Evolutionary conservation across 2,329 filamentous ascomycete species (phyloP).

Genomic region (Penicillium sp.): DNA sequence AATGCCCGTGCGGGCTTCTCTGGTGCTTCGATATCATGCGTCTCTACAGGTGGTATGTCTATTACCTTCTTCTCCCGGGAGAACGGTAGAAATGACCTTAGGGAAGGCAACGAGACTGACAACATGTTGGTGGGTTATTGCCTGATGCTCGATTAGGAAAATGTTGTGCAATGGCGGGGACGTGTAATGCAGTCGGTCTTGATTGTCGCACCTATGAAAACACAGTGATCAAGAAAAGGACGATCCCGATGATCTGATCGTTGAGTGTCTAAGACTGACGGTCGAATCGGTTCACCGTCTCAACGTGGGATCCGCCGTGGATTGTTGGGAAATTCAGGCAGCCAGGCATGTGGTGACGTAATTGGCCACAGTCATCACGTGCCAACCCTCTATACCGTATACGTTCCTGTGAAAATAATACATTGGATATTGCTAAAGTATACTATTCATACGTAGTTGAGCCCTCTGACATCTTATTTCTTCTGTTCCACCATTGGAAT

Average conservation of each 20-base stretch:
- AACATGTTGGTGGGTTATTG: neutral
- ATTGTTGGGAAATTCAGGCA: conserved; percentile 21
- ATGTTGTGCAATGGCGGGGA: neutral
- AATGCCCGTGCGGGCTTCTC: conserved; percentile 80
- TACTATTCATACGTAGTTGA: neutral
- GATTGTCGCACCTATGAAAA: neutral
- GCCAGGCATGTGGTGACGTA: conserved; percentile 9
- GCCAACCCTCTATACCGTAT: neutral
- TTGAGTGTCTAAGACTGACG: neutral
- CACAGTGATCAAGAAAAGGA: neutral
- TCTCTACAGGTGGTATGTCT: conserved; percentile 65
- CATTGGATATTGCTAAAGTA: neutral
- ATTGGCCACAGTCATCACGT: neutral
- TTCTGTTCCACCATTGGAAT: conserved; percentile 17
- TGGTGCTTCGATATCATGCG: conserved; percentile 75
- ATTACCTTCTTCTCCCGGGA: conserved; percentile 29
- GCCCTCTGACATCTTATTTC: neutral
- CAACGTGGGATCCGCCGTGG: conserved; percentile 9
- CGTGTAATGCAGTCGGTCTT: neutral
- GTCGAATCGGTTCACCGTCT: conserved; percentile 5
- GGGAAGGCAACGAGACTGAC: conserved; percentile 21
- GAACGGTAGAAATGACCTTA: conserved; percentile 28
- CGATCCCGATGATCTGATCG: neutral
- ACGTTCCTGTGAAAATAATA: neutral
- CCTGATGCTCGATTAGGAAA: neutral